Percentiles rank a stretch among this genome's conserved stretches.
Conservation (phyloP, 495 filamentous ascomycete species). For the Aspergillus ostianus region DNA sequence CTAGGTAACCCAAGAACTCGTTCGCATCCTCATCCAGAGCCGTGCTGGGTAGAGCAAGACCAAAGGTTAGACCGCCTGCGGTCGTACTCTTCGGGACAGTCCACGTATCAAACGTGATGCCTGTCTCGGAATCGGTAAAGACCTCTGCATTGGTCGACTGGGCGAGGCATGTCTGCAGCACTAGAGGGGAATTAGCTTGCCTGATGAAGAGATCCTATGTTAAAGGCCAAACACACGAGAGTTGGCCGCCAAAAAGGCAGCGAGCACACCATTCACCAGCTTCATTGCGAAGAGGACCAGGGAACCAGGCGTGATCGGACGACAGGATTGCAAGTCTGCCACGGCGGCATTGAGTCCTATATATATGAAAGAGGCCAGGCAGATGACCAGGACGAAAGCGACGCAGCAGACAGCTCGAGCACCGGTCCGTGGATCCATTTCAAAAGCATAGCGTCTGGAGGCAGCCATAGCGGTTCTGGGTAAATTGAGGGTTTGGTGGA, state of each 20-base stretch:
- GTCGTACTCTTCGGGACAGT: slow-evolving; percentile 7
- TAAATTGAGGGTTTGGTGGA: not conserved
- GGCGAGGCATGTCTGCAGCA: slow-evolving; percentile 10
- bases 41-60: slow-evolving; percentile 15
- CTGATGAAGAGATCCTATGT: too few species aligned
- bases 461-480: not conserved
- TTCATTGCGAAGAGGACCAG: slow-evolving; percentile 4
- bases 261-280: slow-evolving; percentile 6
- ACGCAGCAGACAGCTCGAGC: slow-evolving; percentile 3
- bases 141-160: slow-evolving; percentile 7
- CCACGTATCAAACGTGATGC: slow-evolving; percentile 22
- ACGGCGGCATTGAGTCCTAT: slow-evolving; percentile 1
- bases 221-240: not conserved
- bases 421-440: slow-evolving; percentile 6
- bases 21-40: slow-evolving; percentile 14
- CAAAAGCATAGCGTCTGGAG: not conserved
- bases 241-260: slow-evolving; percentile 3
- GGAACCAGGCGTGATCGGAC: not conserved
- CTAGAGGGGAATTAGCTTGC: slow-evolving; percentile 1
- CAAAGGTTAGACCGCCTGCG: slow-evolving; percentile 14
- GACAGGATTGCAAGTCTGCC: not conserved
- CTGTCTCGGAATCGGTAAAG: slow-evolving; percentile 18
- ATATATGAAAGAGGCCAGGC: slow-evolving; percentile 5
- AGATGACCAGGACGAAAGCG: not conserved
- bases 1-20: slow-evolving; percentile 21